These are phyloP conservation scores for Tetrastigma voinierianum DNA, from an alignment of 164 flowering plant genomes.

Conservation along the genomic window DNA sequence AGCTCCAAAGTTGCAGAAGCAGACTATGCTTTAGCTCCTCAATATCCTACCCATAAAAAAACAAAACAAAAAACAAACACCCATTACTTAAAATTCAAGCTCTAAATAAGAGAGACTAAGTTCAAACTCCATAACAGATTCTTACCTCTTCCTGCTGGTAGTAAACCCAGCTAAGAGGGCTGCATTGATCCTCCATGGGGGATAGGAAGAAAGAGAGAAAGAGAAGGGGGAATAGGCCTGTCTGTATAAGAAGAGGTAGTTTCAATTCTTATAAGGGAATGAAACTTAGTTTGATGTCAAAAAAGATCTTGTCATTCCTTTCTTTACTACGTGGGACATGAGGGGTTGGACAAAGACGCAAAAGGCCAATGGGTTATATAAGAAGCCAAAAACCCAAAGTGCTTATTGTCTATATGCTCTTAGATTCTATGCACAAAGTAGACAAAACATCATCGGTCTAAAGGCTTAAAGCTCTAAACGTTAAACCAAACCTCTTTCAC, in stretches of 20 bases:
- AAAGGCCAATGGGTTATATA: slow-evolving; percentile 12
- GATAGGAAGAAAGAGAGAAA: not conserved
- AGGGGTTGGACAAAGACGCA: slow-evolving; percentile 12
- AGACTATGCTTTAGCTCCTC: slow-evolving; percentile 49
- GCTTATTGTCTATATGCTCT: not conserved
- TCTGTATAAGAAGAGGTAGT: too few relatives aligned
- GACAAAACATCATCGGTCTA: too few relatives aligned
- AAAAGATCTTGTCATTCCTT: not conserved
- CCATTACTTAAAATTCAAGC: not conserved
- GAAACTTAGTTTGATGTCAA: not conserved
- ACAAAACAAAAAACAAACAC: not conserved
- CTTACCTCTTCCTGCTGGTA: slow-evolving; percentile 11
- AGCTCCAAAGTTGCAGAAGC: slow-evolving; percentile 50
- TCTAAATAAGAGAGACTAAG: not conserved
- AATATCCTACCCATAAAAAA: slow-evolving; percentile 29
- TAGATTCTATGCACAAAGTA: not conserved
- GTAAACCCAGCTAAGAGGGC: slow-evolving; percentile 14
- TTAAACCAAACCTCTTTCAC: not conserved
- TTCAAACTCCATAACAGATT: not conserved
- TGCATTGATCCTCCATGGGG: slow-evolving; percentile 26
- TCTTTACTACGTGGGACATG: slow-evolving; percentile 10
- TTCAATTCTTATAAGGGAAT: slow-evolving; percentile 13
- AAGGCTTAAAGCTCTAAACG: slow-evolving; percentile 5
- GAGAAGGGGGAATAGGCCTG: not conserved
- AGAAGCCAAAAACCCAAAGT: slow-evolving; percentile 4